Percentiles rank a stretch among this genome's conserved stretches.
These are phyloP conservation scores for Lippia alba DNA, from an alignment of 305 asterid genomes.

Conservation along the genomic window DNA sequence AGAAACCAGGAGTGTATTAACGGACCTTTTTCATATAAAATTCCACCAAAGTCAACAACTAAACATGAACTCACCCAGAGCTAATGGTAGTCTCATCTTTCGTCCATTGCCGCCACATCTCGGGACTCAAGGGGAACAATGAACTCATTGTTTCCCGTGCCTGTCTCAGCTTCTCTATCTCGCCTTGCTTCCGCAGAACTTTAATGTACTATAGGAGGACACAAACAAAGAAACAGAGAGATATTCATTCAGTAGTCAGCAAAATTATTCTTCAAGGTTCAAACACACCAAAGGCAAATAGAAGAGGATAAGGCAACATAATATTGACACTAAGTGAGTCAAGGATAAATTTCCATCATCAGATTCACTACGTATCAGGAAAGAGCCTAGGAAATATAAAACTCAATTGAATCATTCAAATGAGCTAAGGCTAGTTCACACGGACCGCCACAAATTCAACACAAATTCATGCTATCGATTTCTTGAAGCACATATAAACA, in stretches of 20 bases:
- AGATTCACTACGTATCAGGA: no score
- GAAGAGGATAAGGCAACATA: slow-evolving; percentile 29
- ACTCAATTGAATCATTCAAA: neutral
- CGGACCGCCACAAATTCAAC: neutral
- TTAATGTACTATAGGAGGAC: slow-evolving; percentile 62
- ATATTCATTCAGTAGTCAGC: neutral
- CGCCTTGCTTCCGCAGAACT: slow-evolving; percentile 84
- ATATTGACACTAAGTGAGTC: neutral
- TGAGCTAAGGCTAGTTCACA: neutral
- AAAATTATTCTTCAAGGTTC: slow-evolving; percentile 3
- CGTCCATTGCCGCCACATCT: slow-evolving; percentile 96
- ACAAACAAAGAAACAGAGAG: slow-evolving; percentile 3
- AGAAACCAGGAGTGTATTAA: neutral
- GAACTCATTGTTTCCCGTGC: slow-evolving; percentile 93
- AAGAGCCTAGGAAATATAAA: no score
- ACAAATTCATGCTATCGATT: neutral
- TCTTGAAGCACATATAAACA: neutral
- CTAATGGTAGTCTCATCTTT: slow-evolving; percentile 74
- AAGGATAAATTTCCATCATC: neutral
- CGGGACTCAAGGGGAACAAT: slow-evolving; percentile 78
- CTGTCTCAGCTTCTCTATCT: slow-evolving; percentile 75
- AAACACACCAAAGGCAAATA: neutral
- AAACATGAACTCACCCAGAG: slow-evolving; percentile 67
- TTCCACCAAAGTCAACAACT: neutral
- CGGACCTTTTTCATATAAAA: slow-evolving; percentile 8